Evolutionary conservation across 2,329 filamentous ascomycete genomes (phyloP).

Genomic region (Xylariaceae sp.): DNA sequence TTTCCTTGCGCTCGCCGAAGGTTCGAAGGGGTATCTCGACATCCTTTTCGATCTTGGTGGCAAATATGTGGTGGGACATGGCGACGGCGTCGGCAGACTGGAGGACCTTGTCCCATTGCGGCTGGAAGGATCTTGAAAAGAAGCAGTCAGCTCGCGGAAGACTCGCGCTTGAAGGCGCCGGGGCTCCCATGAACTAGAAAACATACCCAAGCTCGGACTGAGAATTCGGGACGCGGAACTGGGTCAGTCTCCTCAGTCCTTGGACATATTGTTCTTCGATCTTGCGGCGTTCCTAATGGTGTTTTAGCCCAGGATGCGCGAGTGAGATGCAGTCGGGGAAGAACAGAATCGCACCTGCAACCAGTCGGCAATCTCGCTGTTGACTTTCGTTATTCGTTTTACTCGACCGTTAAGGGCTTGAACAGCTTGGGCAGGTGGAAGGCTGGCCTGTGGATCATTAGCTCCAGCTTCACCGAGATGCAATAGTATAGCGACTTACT

Average conservation of each 20-base stretch:
- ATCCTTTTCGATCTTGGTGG: slow-evolving; percentile 79
- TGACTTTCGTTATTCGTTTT: slow-evolving; percentile 79
- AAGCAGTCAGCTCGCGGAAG: slow-evolving; percentile 11
- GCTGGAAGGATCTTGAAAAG: slow-evolving; percentile 70
- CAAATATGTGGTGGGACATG: slow-evolving; percentile 75
- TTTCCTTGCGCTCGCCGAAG: slow-evolving; percentile 71
- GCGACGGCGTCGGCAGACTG: slow-evolving; percentile 76
- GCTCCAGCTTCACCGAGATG: no score
- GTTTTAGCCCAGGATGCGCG: no score
- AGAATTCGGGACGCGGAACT: slow-evolving; percentile 68
- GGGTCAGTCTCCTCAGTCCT: slow-evolving; percentile 74
- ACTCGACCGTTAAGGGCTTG: slow-evolving; percentile 80
- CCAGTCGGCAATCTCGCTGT: slow-evolving; percentile 93
- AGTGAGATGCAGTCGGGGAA: no score
- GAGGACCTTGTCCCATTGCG: slow-evolving; percentile 85
- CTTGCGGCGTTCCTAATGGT: slow-evolving; percentile 75
- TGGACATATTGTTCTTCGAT: slow-evolving; percentile 87
- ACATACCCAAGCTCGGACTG: slow-evolving; percentile 82
- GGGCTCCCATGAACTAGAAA: not conserved
- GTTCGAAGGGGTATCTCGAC: slow-evolving; percentile 79
- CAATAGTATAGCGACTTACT: slow-evolving; percentile 52
- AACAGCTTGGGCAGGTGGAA: slow-evolving; percentile 80
- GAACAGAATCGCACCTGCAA: slow-evolving; percentile 64
- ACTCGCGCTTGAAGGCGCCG: not conserved
- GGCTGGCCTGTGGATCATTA: slow-evolving; percentile 56